These are phyloP conservation scores for Trichoderma virens DNA, from an alignment of 495 filamentous ascomycete genomes.

Conservation along the genomic window DNA sequence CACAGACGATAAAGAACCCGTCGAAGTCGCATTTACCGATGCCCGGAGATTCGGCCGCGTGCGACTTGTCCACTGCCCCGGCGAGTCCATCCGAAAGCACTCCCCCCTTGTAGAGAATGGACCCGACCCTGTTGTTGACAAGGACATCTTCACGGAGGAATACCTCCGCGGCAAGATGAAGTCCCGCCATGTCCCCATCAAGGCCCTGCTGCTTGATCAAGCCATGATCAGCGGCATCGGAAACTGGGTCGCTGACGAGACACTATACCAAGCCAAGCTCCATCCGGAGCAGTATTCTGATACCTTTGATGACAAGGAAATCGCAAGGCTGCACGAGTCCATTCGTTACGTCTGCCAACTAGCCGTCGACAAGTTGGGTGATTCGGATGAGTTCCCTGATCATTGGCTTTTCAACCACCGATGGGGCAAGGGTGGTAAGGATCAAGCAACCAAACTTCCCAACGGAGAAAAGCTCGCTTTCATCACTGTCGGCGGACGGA, in stretches of 20 bases:
- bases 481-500: conserved; percentile 80
- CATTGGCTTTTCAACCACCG: conserved; percentile 89
- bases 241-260: conserved; percentile 95
- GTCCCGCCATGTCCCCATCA: conserved; percentile 73
- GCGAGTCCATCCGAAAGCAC: conserved; percentile 62
- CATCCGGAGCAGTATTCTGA: conserved; percentile 92
- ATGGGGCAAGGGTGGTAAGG: conserved; percentile 86
- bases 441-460: conserved; percentile 54
- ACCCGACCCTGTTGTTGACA: conserved; percentile 84
- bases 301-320: conserved; percentile 63
- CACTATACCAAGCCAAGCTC: conserved; percentile 76
- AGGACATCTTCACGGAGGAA: conserved; percentile 60
- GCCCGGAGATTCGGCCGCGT: conserved; percentile 66
- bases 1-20: conserved; percentile 45
- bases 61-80: conserved; percentile 73
- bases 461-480: conserved; percentile 78
- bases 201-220: conserved; percentile 82
- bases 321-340: conserved; percentile 61
- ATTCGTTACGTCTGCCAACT: conserved; percentile 71
- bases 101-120: conserved; percentile 83
- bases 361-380: conserved; percentile 71
- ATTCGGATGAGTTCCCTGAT: conserved; percentile 75
- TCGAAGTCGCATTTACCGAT: conserved; percentile 81
- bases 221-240: conserved; percentile 86
- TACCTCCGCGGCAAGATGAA: conserved; percentile 64